Evolutionary conservation across 768 basidiomycete species (phyloP), one percentile per base, ranked within the genome.

Genomic region (Fibroporia radiculosa): DNA sequence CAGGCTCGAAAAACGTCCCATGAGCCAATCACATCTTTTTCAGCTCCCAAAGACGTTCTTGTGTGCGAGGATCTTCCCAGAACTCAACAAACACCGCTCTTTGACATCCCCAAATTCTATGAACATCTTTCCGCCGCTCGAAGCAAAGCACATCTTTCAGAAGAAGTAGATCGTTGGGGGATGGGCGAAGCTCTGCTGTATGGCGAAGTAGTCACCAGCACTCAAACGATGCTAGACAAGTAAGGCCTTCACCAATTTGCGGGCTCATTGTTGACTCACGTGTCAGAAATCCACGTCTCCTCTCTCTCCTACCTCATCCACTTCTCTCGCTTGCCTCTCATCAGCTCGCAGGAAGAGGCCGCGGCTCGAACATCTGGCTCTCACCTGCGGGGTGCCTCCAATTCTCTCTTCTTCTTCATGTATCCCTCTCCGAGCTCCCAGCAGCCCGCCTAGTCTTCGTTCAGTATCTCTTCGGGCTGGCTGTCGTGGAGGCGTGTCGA

Each of bases 221-320:
- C 95, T 0, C 96, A 98, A 61, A 93, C 91, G 2, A 78, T 97
- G 76, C 70, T 98, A 4, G 90, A 96, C 58, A 87, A 82, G 95
- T 93, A 51, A 64, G 84, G 64, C 35, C n/a, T n/a, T 8, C 34
- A 10, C 18, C 25, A 32, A 20, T 44, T n/a, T 14, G 7, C 6
- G 13, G 7, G 27, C 33, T 25, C 36, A 33, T 44, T 48, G 44
- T 43, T 23, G 45, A 36, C 32, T 25, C 24, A 16, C 10, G 13
- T n/a, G 23, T 19, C 56, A 95, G 93, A 54, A 98, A 96, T 59
- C 81, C 81, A 6, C 71, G 64, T 10, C 66, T 96, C 14, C 72
- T 93, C 28, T 66, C 77, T 2, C 57, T 66, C 5, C 73, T 96
- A 3, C 87, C 88, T 1, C 66, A 81, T 0, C 92, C 93, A 0